Evolutionary conservation across 1,284 basidiomycete species (phyloP), one percentile per base, ranked within the genome.

Genomic region (Apiotrichum sp.): DNA sequence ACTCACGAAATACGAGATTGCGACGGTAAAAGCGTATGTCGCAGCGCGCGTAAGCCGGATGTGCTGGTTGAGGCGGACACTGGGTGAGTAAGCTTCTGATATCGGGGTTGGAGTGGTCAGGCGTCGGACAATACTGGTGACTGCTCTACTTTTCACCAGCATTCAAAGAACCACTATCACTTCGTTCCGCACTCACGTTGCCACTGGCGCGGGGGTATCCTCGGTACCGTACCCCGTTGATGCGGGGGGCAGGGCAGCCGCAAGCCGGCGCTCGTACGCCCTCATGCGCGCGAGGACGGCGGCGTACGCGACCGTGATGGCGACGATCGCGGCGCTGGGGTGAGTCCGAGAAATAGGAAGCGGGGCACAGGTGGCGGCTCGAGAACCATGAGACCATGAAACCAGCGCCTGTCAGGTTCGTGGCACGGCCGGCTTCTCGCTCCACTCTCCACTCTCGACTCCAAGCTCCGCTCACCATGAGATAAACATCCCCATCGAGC

Each of bases 1-100:
- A 68, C 74, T 57, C 56, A 74, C 75, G 58, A 71, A 75, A 65
- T 73, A 77, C 2, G 72, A 72, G 10, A 75, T 64, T 13, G 65
- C 70, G 3, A 75, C 70, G 1, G 69, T 66, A 3, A 65, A 29
- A 3, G 74, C 70, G 50, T 74, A 77, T 35, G 72, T 55, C 1
- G 52, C 64, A 0, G 72, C 75, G 40, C 73, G 59, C 1, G 58
- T 56, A 9, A 69, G 31, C 40, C 73, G 59, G 10, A 55, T 55
- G 9, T 50, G 47, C 11, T 57, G 9, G 1, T 65, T 60, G 8
- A 72, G 59, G 33, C 53, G 64, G 3, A 22, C 22, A 22, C 22
- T 22, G 22, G 22, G 22, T 22, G 22, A 22, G 22, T 22, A 22
- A 22, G 22, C 22, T n/a, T n/a, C 22, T 22, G 22, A 22, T 22